Evolutionary conservation across 2,329 filamentous ascomycete species (phyloP).

Genomic region (Aureobasidium sp.): DNA sequence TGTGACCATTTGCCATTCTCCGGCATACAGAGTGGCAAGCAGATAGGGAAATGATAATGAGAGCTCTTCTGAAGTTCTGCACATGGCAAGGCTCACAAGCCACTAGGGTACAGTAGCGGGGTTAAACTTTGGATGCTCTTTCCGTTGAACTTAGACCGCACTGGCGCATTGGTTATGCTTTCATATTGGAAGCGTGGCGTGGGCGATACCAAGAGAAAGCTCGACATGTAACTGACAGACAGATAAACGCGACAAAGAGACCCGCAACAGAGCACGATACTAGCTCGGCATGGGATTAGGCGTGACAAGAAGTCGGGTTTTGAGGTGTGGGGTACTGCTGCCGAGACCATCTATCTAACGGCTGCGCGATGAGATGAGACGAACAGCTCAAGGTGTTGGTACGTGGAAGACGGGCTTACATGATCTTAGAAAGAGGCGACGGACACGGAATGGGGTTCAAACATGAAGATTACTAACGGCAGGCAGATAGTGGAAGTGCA

Average conservation of each 20-base stretch:
- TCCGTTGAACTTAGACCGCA: neutral
- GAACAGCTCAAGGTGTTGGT: neutral
- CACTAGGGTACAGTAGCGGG: conserved; percentile 4
- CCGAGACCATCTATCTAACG: neutral
- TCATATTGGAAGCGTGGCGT: neutral
- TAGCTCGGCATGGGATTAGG: neutral
- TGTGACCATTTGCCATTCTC: neutral
- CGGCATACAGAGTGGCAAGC: neutral
- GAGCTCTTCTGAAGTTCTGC: neutral
- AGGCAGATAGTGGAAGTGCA: neutral
- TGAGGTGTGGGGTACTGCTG: conserved; percentile 3
- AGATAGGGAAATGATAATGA: neutral
- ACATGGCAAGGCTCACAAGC: neutral
- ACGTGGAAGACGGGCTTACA: neutral
- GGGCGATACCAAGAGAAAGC: neutral
- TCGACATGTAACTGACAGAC: neutral
- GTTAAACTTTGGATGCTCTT: neutral
- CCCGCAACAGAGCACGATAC: neutral
- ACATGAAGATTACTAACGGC: neutral
- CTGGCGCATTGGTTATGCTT: neutral
- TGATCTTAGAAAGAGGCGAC: neutral
- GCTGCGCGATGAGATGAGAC: neutral
- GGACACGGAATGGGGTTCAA: neutral
- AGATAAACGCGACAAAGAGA: neutral
- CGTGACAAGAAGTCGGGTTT: neutral